phyloP scores from a whole-genome alignment of 2,329 filamentous ascomycete species.

The Claviceps capensis region DNA sequence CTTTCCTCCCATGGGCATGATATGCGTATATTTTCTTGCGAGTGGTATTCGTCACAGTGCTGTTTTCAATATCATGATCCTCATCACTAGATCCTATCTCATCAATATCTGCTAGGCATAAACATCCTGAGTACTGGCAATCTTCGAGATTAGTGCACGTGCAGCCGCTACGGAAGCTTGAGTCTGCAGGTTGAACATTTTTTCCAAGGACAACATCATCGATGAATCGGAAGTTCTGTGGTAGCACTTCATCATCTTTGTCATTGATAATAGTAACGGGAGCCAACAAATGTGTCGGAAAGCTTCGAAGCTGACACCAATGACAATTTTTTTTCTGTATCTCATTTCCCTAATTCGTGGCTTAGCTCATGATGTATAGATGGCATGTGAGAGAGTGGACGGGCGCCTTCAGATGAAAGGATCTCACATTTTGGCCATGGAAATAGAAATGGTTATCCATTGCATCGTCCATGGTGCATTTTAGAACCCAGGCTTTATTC shows the following conservation, averaged over 20 bases:
- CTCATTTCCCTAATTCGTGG: slow-evolving; percentile 16
- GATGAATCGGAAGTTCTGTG: slow-evolving; percentile 56
- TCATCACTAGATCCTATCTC: slow-evolving; percentile 6
- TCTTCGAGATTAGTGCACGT: slow-evolving; percentile 45
- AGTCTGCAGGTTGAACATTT: slow-evolving; percentile 45
- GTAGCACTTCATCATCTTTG: slow-evolving; percentile 40
- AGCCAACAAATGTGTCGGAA: slow-evolving; percentile 31
- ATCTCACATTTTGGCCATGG: slow-evolving; percentile 26
- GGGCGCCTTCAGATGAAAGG: neutral
- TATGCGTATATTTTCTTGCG: slow-evolving; percentile 45
- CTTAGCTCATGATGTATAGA: neutral
- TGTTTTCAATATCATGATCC: slow-evolving; percentile 24
- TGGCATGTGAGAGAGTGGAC: neutral
- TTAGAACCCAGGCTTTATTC: neutral
- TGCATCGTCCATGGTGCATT: slow-evolving; percentile 28
- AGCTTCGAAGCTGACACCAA: slow-evolving; percentile 46
- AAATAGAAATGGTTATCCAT: slow-evolving; percentile 36
- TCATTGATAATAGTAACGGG: slow-evolving; percentile 54
- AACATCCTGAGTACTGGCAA: slow-evolving; percentile 55
- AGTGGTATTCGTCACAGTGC: slow-evolving; percentile 5
- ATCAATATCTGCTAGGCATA: slow-evolving; percentile 53
- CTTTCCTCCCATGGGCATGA: slow-evolving; percentile 37
- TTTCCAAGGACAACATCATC: slow-evolving; percentile 42
- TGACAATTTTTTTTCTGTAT: slow-evolving; percentile 36
- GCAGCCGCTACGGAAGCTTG: slow-evolving; percentile 56